Percentiles rank a stretch among this genome's conserved stretches.
These are phyloP conservation scores for Clarireedia monteithiana DNA, from an alignment of 2,329 filamentous ascomycete genomes.

Conservation along the genomic window DNA sequence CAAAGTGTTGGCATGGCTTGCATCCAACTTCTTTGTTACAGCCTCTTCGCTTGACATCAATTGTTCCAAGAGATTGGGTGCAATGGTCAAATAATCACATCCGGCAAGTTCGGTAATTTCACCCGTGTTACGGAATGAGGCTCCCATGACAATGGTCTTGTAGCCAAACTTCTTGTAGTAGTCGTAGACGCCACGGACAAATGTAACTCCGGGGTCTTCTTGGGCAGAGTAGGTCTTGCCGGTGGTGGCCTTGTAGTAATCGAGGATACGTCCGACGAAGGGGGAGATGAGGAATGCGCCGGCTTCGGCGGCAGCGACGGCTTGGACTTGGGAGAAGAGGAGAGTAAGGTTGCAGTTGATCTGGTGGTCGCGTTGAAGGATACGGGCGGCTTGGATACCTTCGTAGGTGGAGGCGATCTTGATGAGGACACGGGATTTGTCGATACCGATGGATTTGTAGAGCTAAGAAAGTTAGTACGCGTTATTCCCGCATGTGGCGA, in stretches of 20 bases:
- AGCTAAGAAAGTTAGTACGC: constrained; percentile 49
- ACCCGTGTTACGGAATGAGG: constrained; percentile 91
- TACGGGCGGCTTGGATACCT: constrained; percentile 97
- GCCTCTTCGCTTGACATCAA: constrained; percentile 74
- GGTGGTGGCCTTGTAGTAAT: constrained; percentile 96
- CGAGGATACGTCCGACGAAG: constrained; percentile 97
- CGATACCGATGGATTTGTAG: constrained; percentile 85
- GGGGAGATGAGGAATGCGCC: constrained; percentile 96
- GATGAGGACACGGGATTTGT: constrained; percentile 93
- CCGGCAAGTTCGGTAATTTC: constrained; percentile 98
- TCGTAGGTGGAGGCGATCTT: constrained; percentile 99
- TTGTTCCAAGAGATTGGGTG: constrained; percentile 91
- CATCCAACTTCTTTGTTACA: constrained; percentile 90
- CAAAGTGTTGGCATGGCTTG: constrained; percentile 54
- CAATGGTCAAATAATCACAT: constrained; percentile 98
- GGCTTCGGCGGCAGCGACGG: constrained; percentile 92
- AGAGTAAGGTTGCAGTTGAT: constrained; percentile 99
- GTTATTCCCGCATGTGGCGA: not conserved
- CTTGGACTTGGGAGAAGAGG: constrained; percentile 94
- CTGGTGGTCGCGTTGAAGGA: constrained; percentile 89
- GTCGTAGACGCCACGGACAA: constrained; percentile 92
- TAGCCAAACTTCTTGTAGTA: constrained; percentile 99
- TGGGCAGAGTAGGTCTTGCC: constrained; percentile 88
- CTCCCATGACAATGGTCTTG: constrained; percentile 99
- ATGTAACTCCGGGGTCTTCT: constrained; percentile 94